phyloP scores from a whole-genome alignment of 2,329 filamentous ascomycete species.

The Claviceps spartinae region DNA sequence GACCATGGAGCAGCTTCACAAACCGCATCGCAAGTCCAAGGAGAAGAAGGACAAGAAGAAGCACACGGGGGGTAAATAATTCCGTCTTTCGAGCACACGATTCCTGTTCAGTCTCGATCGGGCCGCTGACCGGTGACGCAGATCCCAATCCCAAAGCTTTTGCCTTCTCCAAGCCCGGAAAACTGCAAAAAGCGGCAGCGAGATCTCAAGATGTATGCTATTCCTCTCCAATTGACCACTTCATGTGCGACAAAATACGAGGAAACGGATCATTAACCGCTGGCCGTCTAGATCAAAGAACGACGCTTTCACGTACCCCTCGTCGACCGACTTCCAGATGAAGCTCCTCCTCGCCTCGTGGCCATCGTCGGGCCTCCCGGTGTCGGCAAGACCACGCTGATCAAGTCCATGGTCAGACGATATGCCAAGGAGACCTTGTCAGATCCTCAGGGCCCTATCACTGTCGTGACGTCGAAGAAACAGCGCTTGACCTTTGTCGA shows the following conservation, averaged over 20 bases:
- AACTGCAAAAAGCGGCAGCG: conserved; percentile 60
- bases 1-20: conserved; percentile 67
- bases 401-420: conserved; percentile 85
- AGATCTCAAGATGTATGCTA: conserved; percentile 53
- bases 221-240: neutral
- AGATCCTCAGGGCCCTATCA: conserved; percentile 81
- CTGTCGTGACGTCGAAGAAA: conserved; percentile 91
- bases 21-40: conserved; percentile 74
- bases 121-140: conserved; percentile 15
- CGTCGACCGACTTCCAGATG: conserved; percentile 88
- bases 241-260: neutral
- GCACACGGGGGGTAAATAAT: conserved; percentile 39
- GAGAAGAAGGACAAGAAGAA: conserved; percentile 90
- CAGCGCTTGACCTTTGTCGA: conserved; percentile 91
- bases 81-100: too few species aligned
- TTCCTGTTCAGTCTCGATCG: too few species aligned
- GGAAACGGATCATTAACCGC: neutral
- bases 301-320: conserved; percentile 92
- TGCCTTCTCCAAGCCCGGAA: conserved; percentile 68
- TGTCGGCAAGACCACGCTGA: conserved; percentile 86
- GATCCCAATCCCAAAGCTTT: conserved; percentile 85
- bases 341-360: conserved; percentile 85
- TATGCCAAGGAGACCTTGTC: conserved; percentile 94
- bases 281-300: conserved; percentile 60
- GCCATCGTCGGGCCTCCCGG: conserved; percentile 90